Conservation (phyloP, 2,329 filamentous ascomycete species). For the Paraconiothyrium brasiliense region DNA sequence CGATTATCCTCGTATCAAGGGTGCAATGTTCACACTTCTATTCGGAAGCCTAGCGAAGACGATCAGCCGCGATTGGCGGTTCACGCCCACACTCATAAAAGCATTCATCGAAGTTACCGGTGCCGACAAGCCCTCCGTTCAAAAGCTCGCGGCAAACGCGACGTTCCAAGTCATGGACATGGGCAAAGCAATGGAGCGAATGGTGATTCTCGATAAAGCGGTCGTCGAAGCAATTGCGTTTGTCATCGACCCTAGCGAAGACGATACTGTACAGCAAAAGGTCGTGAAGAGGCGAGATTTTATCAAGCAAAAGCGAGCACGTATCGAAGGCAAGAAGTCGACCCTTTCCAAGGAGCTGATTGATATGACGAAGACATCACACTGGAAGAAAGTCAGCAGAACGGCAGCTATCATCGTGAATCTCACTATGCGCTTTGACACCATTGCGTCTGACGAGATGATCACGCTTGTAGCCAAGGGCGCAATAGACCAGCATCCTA, state of each 20-base stretch:
- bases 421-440: constrained; percentile 89
- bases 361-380: constrained; percentile 77
- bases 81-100: constrained; percentile 87
- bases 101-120: constrained; percentile 89
- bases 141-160: constrained; percentile 82
- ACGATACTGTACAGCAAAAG: constrained; percentile 66
- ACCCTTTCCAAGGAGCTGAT: constrained; percentile 83
- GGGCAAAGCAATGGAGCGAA: constrained; percentile 84
- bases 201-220: constrained; percentile 80
- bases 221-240: constrained; percentile 72
- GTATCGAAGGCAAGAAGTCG: constrained; percentile 85
- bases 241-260: constrained; percentile 44
- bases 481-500: constrained; percentile 89
- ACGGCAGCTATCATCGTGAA: constrained; percentile 92
- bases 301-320: constrained; percentile 76
- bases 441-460: constrained; percentile 81
- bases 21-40: constrained; percentile 87
- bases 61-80: constrained; percentile 91
- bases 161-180: constrained; percentile 91
- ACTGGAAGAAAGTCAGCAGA: constrained; percentile 95
- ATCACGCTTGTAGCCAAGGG: constrained; percentile 84
- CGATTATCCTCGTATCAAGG: constrained; percentile 93
- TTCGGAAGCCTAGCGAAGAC: constrained; percentile 91
- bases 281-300: constrained; percentile 75
- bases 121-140: constrained; percentile 93